phyloP scores from a whole-genome alignment of 2,329 filamentous ascomycete species.

The Calonectria multiphialidica region DNA sequence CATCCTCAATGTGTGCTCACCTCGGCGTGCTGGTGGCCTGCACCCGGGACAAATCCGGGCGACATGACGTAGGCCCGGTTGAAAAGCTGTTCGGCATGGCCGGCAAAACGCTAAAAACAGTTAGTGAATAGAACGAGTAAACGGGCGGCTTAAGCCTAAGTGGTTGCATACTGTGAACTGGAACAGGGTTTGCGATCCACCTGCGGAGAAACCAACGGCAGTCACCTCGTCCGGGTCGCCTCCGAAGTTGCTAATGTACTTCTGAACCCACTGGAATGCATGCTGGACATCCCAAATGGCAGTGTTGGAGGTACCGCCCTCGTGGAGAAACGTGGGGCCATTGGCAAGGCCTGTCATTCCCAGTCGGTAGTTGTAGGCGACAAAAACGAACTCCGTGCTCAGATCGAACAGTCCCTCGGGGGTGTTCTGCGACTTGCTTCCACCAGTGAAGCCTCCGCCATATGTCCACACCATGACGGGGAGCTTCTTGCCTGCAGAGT shows the following conservation, averaged over 20 bases:
- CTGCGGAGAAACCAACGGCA: constrained; percentile 14
- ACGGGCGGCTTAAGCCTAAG: not conserved
- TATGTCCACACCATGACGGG: constrained; percentile 18
- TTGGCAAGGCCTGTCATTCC: constrained; percentile 18
- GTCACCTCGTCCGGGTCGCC: constrained; percentile 10
- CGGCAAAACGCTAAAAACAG: constrained; percentile 8
- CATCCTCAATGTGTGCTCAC: not conserved
- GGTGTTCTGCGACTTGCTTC: constrained; percentile 19
- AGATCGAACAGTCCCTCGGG: constrained; percentile 15
- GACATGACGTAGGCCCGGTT: constrained; percentile 17
- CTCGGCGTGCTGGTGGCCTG: constrained; percentile 10
- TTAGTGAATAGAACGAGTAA: not conserved
- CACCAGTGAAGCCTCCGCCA: constrained; percentile 16
- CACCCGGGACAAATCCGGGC: constrained; percentile 14
- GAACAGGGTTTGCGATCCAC: constrained; percentile 18
- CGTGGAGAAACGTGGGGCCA: constrained; percentile 13
- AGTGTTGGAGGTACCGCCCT: constrained; percentile 13
- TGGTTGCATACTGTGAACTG: constrained; percentile 10
- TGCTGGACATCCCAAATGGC: constrained; percentile 19
- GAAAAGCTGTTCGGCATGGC: constrained; percentile 14
- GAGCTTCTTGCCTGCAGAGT: constrained; percentile 9
- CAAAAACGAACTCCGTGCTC: constrained; percentile 15
- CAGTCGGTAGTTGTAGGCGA: constrained; percentile 19
- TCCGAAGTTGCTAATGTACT: constrained; percentile 18
- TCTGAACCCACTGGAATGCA: constrained; percentile 15